A percentile compares a stretch with the other conserved stretches of the same genome.
Evolutionary conservation across 345 rosid species (phyloP).

Genomic region (Erysimum cheiranthoides): DNA sequence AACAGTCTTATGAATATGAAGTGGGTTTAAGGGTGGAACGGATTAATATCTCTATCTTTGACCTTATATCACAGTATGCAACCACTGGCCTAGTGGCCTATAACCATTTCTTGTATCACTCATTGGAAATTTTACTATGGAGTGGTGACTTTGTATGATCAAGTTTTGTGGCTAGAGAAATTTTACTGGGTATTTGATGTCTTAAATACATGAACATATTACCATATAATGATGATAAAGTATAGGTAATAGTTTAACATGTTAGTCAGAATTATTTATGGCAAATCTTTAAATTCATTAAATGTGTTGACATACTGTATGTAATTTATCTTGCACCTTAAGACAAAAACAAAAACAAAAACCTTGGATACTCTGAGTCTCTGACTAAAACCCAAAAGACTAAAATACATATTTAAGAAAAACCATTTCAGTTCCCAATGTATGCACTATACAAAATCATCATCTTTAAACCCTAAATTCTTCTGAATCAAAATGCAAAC

Average conservation of each 20-base stretch:
- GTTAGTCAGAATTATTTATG: not conserved
- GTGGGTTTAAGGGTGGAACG: not conserved
- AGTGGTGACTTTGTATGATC: not conserved
- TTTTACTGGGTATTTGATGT: not conserved
- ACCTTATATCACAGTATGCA: not conserved
- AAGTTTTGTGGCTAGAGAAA: not conserved
- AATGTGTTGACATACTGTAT: not conserved
- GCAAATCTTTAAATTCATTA: not conserved
- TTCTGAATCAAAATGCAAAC: conserved; percentile 32
- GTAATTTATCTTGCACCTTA: not conserved
- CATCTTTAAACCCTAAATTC: conserved; percentile 10
- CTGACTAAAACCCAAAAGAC: conserved; percentile 22
- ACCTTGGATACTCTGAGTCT: conserved; percentile 35
- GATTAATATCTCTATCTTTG: not conserved
- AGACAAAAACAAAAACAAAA: conserved; percentile 36
- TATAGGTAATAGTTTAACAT: not conserved
- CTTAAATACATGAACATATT: not conserved
- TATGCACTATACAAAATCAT: conserved; percentile 18
- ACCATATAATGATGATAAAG: not conserved
- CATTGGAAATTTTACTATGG: not conserved
- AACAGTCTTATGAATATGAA: not conserved
- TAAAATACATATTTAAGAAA: not conserved
- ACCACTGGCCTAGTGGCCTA: not conserved
- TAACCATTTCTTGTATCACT: not conserved
- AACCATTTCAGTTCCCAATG: conserved; percentile 23